phyloP scores from a whole-genome alignment of 768 basidiomycete species.

The Tricholoma saponaceum region DNA sequence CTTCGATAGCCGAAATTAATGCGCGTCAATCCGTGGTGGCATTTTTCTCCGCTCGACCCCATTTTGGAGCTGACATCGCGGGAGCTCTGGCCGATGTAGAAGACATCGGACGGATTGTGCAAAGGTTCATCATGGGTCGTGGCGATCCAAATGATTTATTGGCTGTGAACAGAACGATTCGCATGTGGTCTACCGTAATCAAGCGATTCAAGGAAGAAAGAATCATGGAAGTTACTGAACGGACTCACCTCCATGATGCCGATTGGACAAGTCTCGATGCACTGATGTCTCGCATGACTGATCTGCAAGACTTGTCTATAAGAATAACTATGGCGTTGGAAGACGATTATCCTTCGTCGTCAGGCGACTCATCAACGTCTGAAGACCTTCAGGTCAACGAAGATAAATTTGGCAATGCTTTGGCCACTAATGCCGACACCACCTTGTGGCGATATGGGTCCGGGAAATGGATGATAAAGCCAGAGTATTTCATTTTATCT shows the following conservation, averaged over 20 bases:
- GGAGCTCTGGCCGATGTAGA: conserved; percentile 53
- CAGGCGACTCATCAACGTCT: not conserved
- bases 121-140: conserved; percentile 67
- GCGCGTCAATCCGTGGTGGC: conserved; percentile 74
- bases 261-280: conserved; percentile 58
- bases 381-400: not conserved
- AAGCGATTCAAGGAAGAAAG: conserved; percentile 54
- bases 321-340: conserved; percentile 53
- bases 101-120: conserved; percentile 73
- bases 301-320: conserved; percentile 47
- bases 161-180: conserved; percentile 59
- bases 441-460: conserved; percentile 25
- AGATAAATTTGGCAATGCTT: not conserved
- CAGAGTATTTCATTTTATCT: conserved; percentile 42
- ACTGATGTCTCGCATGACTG: conserved; percentile 48
- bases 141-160: conserved; percentile 65
- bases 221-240: conserved; percentile 40
- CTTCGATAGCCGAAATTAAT: conserved; percentile 67
- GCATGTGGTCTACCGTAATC: conserved; percentile 52
- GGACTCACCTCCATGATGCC: conserved; percentile 16
- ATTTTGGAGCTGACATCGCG: conserved; percentile 62
- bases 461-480: conserved; percentile 58
- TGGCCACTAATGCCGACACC: not conserved
- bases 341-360: not conserved
- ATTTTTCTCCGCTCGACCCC: conserved; percentile 56